phyloP scores from a whole-genome alignment of 2,329 filamentous ascomycete species.

The Penicillium sp. region DNA sequence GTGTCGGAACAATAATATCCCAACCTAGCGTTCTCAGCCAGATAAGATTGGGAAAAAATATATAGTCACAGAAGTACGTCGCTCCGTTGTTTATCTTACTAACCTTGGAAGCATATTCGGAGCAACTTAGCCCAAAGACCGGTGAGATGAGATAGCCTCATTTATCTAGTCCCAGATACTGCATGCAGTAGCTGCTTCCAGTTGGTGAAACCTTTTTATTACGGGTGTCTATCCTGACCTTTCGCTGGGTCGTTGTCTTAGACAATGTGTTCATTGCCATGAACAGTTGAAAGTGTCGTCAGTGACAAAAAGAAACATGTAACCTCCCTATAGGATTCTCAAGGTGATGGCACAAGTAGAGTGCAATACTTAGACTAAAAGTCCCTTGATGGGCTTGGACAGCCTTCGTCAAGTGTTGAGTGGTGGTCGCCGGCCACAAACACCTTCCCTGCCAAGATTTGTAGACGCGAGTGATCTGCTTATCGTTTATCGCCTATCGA shows the following conservation, averaged over 20 bases:
- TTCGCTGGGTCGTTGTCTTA: constrained; percentile 21
- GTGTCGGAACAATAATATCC: too few relatives aligned
- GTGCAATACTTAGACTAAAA: neutral
- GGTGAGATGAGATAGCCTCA: neutral
- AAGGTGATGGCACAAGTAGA: neutral
- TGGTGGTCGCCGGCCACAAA: neutral
- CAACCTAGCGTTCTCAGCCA: too few relatives aligned
- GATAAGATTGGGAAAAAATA: too few relatives aligned
- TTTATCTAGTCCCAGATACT: neutral
- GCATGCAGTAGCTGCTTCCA: neutral
- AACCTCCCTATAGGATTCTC: neutral
- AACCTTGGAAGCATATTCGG: neutral
- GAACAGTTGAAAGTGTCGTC: neutral
- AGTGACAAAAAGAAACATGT: constrained; percentile 2
- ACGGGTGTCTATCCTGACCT: constrained; percentile 19
- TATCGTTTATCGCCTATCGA: neutral
- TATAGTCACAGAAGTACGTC: too few relatives aligned
- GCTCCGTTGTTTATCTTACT: too few relatives aligned
- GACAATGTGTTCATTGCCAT: constrained; percentile 21
- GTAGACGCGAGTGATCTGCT: neutral
- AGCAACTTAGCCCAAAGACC: too few relatives aligned
- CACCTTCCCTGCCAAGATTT: constrained; percentile 1
- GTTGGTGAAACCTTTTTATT: constrained; percentile 24
- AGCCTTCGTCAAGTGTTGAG: neutral
- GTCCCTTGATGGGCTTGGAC: neutral